Percentiles rank a stretch among this genome's conserved stretches.
These are phyloP conservation scores for Dioscorea dumetorum DNA, from an alignment of 106 monocot genomes.

Conservation along the genomic window DNA sequence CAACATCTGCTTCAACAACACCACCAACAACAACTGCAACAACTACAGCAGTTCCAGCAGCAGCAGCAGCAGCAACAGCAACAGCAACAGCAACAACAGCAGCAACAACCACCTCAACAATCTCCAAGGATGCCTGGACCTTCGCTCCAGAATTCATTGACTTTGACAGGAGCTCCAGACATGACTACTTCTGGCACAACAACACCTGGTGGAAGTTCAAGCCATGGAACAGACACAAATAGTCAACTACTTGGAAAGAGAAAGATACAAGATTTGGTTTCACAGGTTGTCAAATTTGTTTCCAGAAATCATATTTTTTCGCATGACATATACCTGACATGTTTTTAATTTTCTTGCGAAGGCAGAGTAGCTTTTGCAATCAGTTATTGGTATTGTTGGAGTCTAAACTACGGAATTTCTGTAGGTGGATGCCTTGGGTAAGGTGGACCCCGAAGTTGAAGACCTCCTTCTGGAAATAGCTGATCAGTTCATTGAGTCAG, in stretches of 20 bases:
- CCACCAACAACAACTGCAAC: conserved; percentile 40
- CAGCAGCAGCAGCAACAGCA: conserved; percentile 45
- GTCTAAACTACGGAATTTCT: conserved; percentile 1
- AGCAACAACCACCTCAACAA: conserved; percentile 39
- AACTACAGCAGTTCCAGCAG: conserved; percentile 30
- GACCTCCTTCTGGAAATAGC: conserved; percentile 80
- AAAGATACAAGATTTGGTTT: conserved; percentile 91
- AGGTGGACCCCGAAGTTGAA: conserved; percentile 80
- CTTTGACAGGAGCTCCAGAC: conserved; percentile 54
- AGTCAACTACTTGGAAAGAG: conserved; percentile 87
- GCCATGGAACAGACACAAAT: conserved; percentile 54
- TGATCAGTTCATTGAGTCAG: conserved; percentile 92
- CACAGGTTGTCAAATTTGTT: conserved; percentile 47
- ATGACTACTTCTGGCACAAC: conserved; percentile 40
- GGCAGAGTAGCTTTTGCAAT: not conserved
- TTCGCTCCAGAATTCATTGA: conserved; percentile 40
- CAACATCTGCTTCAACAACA: not conserved
- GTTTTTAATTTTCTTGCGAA: too few relatives aligned
- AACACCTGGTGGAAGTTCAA: conserved; percentile 59
- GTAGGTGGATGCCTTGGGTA: conserved; percentile 77
- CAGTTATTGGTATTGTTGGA: not conserved
- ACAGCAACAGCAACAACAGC: conserved; percentile 25
- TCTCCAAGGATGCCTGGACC: conserved; percentile 49
- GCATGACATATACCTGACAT: too few relatives aligned
- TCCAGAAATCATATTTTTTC: too few relatives aligned